Conservation (phyloP, 257 asterid genomes). For the Cynanchum wilfordii region DNA sequence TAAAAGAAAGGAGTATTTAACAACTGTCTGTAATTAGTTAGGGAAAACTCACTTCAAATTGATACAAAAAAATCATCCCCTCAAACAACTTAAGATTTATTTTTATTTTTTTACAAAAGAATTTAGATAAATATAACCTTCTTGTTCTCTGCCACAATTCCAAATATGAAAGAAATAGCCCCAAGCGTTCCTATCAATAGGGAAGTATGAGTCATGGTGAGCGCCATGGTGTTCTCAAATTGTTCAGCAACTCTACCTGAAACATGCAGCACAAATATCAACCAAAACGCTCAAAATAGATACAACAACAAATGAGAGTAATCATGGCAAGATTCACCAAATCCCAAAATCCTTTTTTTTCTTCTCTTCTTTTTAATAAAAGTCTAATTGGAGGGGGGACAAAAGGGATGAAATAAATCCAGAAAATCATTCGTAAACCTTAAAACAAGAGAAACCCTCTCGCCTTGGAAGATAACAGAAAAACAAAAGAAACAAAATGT, state of each 20-base stretch:
- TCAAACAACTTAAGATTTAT: background rate
- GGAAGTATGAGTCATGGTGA: constrained; percentile 20
- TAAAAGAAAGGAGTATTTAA: too few relatives aligned
- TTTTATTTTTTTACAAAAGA: background rate
- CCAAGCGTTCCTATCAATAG: constrained; percentile 24
- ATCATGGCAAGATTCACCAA: background rate
- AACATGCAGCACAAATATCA: background rate
- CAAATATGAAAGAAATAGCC: constrained; percentile 27
- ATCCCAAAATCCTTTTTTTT: background rate
- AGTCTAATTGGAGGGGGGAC: background rate
- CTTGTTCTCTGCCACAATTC: constrained; percentile 50
- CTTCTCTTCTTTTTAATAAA: background rate
- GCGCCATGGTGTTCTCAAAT: constrained; percentile 14
- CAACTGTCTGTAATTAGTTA: too few relatives aligned
- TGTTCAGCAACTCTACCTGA: constrained; percentile 13
- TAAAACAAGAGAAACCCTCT: background rate
- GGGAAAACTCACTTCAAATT: background rate
- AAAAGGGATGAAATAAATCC: background rate
- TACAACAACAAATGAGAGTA: background rate
- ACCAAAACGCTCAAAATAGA: background rate
- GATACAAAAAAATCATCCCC: background rate
- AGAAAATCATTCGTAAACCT: background rate
- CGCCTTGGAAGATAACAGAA: background rate
- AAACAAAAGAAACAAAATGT: background rate
- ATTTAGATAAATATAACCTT: constrained; percentile 36